Evolutionary conservation across 148 eudicot genomes (phyloP).

Genomic region (Mesembryanthemum crystallinum): DNA sequence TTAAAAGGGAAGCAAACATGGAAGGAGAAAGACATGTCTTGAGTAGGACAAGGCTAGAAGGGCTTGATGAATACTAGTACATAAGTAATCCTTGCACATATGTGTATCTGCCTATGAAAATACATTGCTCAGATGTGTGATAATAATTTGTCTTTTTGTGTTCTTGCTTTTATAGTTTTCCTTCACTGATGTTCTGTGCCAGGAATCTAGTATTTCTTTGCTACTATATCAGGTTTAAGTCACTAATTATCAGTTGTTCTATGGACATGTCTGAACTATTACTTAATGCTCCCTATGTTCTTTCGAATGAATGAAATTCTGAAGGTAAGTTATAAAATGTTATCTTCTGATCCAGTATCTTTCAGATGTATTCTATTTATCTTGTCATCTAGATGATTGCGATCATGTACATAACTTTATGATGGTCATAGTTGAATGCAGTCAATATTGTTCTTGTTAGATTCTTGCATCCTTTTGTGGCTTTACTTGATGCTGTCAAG

Average conservation of each 20-base stretch:
- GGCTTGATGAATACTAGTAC: not conserved
- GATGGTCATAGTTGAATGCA: not conserved
- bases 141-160: not conserved
- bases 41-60: not conserved
- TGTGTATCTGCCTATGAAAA: not conserved
- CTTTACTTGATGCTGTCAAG: not conserved
- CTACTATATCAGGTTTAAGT: not conserved
- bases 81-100: not conserved
- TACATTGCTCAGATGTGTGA: not conserved
- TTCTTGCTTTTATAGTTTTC: not conserved
- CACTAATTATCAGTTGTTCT: not conserved
- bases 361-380: not conserved
- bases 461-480: not conserved
- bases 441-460: not conserved
- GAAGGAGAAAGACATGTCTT: not conserved
- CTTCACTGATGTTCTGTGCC: not conserved
- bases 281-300: not conserved
- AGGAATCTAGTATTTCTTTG: not conserved
- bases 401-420: not conserved
- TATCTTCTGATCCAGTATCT: not conserved
- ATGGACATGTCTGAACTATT: not conserved
- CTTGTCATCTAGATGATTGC: not conserved
- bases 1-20: slow-evolving; percentile 4
- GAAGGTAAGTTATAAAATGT: not conserved
- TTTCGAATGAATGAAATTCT: not conserved